phyloP scores from a whole-genome alignment of 306 rosid species.

The Biancaea sappan region DNA sequence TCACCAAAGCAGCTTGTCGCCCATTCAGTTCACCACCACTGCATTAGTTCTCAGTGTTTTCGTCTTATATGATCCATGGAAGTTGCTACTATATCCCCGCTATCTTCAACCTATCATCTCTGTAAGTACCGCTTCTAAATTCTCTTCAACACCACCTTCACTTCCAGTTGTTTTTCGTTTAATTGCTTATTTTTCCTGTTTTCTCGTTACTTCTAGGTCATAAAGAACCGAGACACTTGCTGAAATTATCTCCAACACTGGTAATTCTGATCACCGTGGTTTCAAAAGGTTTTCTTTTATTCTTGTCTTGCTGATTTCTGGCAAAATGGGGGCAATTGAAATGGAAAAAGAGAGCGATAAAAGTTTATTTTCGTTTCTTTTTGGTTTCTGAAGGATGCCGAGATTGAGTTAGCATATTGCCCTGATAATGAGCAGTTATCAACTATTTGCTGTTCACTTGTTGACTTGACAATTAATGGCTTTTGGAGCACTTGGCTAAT shows the following conservation, averaged over 20 bases:
- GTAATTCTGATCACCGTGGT: conserved; percentile 16
- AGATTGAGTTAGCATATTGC: background rate
- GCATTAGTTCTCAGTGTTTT: too few species aligned
- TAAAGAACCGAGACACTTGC: conserved; percentile 8
- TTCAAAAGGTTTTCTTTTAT: background rate
- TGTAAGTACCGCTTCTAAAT: background rate
- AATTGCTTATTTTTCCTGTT: background rate
- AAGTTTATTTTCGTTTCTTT: background rate
- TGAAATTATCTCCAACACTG: conserved; percentile 21
- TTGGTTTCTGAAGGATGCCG: background rate
- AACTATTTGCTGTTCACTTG: background rate
- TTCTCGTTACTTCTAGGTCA: conserved; percentile 24
- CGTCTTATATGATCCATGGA: conserved; percentile 32
- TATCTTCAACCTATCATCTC: conserved; percentile 9
- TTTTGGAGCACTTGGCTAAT: background rate
- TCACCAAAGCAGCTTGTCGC: background rate
- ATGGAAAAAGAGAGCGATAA: background rate
- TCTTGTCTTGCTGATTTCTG: background rate
- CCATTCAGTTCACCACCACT: too few species aligned
- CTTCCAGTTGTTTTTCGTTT: background rate
- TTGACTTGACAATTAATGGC: background rate
- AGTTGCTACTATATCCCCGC: conserved; percentile 19
- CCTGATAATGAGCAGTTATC: background rate
- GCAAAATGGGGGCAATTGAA: background rate
- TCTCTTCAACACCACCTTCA: background rate